Conservation (phyloP, 495 filamentous ascomycete genomes). For the Amniculicola lignicola region DNA sequence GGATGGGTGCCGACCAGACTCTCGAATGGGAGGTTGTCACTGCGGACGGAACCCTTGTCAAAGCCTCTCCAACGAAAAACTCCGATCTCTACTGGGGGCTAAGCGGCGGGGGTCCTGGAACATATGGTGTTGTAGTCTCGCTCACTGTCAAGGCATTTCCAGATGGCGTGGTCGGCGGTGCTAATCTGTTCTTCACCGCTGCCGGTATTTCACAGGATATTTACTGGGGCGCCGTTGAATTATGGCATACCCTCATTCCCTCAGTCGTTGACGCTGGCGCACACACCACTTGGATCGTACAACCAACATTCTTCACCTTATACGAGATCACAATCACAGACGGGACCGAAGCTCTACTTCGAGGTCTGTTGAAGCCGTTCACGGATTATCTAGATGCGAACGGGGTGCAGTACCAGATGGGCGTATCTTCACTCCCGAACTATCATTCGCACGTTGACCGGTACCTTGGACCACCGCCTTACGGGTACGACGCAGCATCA, state of each 20-base stretch:
- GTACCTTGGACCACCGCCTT: conserved; percentile 13
- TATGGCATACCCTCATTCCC: conserved; percentile 6
- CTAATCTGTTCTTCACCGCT: neutral
- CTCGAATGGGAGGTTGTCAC: conserved; percentile 44
- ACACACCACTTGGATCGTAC: conserved; percentile 9
- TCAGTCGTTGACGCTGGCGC: conserved; percentile 23
- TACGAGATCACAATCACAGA: conserved; percentile 8
- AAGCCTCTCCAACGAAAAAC: conserved; percentile 19
- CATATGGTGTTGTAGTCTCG: conserved; percentile 22
- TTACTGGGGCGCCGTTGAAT: conserved; percentile 7
- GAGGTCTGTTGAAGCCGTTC: neutral
- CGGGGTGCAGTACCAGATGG: conserved; percentile 7
- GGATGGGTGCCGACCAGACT: conserved; percentile 53
- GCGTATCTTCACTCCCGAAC: conserved; percentile 7
- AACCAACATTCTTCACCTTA: neutral
- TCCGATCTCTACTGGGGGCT: conserved; percentile 30
- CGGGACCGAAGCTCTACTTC: conserved; percentile 2
- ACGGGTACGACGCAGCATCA: neutral
- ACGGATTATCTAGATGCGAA: conserved; percentile 1
- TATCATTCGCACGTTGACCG: neutral
- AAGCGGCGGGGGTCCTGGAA: conserved; percentile 21
- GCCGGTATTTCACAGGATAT: neutral
- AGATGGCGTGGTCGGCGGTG: neutral
- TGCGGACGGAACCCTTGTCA: conserved; percentile 10
- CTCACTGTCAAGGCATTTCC: conserved; percentile 25